Conservation (phyloP, 306 rosid species). For the Trifolium subterraneum region DNA sequence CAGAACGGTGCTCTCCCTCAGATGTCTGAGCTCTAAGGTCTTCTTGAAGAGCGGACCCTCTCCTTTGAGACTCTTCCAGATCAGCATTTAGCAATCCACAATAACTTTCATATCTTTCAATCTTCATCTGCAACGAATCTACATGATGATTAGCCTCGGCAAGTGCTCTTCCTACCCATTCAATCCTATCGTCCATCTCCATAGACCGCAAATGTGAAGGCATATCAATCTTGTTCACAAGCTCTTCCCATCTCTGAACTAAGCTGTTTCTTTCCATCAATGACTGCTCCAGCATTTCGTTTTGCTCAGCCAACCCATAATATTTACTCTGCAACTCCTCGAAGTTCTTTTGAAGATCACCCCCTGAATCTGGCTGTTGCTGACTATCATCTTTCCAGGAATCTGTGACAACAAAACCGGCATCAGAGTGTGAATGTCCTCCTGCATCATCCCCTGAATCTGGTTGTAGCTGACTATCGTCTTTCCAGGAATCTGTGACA, state of each 20-base stretch:
- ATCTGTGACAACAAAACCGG: slow-evolving; percentile 72
- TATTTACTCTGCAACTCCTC: slow-evolving; percentile 85
- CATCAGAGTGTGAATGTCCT: slow-evolving; percentile 71
- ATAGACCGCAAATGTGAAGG: slow-evolving; percentile 77
- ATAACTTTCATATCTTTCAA: slow-evolving; percentile 70
- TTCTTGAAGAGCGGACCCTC: slow-evolving; percentile 63
- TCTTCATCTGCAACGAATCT: slow-evolving; percentile 73
- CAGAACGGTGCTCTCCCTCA: slow-evolving; percentile 69
- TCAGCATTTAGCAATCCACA: slow-evolving; percentile 73
- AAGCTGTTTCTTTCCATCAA: slow-evolving; percentile 87
- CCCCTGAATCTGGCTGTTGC: slow-evolving; percentile 56
- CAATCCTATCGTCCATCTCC: slow-evolving; percentile 85
- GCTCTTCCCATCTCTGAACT: slow-evolving; percentile 93
- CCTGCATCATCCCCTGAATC: slow-evolving; percentile 56
- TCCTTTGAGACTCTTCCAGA: slow-evolving; percentile 72
- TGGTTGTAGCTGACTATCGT: slow-evolving; percentile 63
- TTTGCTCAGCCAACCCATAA: slow-evolving; percentile 92
- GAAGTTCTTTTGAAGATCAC: slow-evolving; percentile 66
- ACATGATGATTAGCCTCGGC: slow-evolving; percentile 68
- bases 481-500: slow-evolving; percentile 77
- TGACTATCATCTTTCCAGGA: slow-evolving; percentile 80
- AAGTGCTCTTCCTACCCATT: slow-evolving; percentile 78
- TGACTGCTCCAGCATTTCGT: slow-evolving; percentile 97
- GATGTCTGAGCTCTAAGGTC: slow-evolving; percentile 56
- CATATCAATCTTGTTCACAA: slow-evolving; percentile 79